These are phyloP conservation scores for Crotalaria pallida DNA, from an alignment of 306 rosid species.

Conservation along the genomic window DNA sequence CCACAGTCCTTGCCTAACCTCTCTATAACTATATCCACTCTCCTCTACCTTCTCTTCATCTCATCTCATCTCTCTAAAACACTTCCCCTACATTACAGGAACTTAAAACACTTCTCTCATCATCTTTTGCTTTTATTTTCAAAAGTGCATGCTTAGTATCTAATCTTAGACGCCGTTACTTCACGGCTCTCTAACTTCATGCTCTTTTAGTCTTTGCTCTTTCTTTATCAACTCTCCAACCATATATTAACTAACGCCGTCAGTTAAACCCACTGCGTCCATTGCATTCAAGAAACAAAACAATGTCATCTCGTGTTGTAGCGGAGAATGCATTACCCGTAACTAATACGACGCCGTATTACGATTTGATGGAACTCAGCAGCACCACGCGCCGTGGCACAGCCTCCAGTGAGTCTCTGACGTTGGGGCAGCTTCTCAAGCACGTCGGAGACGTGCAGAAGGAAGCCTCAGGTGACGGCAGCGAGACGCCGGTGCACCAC, in stretches of 20 bases:
- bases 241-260: not conserved
- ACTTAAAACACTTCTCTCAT: too few species aligned
- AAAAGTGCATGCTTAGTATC: not conserved
- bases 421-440: constrained; percentile 70
- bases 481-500: constrained; percentile 74
- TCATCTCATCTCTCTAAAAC: too few species aligned
- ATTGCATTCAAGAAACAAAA: not conserved
- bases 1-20: not conserved
- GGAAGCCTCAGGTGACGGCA: constrained; percentile 63
- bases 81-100: too few species aligned
- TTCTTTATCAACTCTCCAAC: not conserved
- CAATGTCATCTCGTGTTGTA: constrained; percentile 49
- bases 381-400: constrained; percentile 27
- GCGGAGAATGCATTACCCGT: constrained; percentile 37
- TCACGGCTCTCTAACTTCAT: not conserved
- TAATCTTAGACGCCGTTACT: not conserved
- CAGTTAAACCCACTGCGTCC: not conserved
- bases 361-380: constrained; percentile 33
- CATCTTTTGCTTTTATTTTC: not conserved
- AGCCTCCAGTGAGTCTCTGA: constrained; percentile 32
- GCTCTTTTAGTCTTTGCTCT: not conserved
- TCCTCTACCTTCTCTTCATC: not conserved
- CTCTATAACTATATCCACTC: not conserved
- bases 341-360: constrained; percentile 25
- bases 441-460: constrained; percentile 64